Conservation (phyloP, 805 yeast genomes). For the Candida caryicola region DNA sequence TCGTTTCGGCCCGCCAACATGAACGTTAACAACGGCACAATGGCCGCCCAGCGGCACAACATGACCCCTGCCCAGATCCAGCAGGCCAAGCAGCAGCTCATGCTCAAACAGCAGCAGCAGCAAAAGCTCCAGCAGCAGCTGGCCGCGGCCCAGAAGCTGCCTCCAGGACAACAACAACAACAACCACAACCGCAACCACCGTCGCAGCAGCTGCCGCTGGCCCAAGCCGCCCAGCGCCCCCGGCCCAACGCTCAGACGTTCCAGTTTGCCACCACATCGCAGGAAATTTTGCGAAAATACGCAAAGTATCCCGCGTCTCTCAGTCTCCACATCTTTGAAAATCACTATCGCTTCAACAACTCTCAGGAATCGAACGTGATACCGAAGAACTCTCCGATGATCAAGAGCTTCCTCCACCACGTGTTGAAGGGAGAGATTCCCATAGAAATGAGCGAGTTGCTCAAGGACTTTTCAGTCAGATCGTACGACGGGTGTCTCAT, state of each 20-base stretch:
- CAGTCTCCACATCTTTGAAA: constrained; percentile 87
- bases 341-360: constrained; percentile 87
- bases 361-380: constrained; percentile 76
- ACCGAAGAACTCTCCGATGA: constrained; percentile 73
- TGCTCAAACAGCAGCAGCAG: constrained; percentile 6
- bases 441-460: constrained; percentile 81
- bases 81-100: constrained; percentile 11
- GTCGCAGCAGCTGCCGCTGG: constrained; percentile 21
- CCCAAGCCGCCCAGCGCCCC: constrained; percentile 18
- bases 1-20: constrained; percentile 1
- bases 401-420: constrained; percentile 75
- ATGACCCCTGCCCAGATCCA: constrained; percentile 12
- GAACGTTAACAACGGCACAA: constrained; percentile 2
- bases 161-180: constrained; percentile 20
- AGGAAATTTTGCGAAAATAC: constrained; percentile 72
- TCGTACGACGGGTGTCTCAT: constrained; percentile 90
- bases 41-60: constrained; percentile 4
- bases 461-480: constrained; percentile 79
- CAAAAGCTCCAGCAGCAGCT: constrained; percentile 24
- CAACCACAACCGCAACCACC: constrained; percentile 21
- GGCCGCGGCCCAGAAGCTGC: constrained; percentile 18
- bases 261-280: constrained; percentile 67
- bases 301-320: constrained; percentile 75
- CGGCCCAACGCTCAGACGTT: constrained; percentile 33
- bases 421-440: constrained; percentile 84